Base-by-base conservation (phyloP, 176 grass and related monocot genomes). In the Aegilops bicornis region DNA sequence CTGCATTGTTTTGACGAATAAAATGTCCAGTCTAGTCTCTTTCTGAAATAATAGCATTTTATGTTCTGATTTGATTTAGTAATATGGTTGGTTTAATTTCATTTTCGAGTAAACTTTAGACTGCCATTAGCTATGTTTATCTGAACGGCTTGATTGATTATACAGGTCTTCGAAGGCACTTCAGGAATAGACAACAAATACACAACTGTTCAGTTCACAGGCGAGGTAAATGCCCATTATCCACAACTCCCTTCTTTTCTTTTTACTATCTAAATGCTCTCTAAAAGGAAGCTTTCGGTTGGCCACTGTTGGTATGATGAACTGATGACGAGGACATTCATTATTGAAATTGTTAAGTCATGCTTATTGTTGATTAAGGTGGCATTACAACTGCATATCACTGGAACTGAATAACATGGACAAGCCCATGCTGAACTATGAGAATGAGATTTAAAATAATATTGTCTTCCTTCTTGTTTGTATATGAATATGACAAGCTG, bases 171-270 rank as follows among this genome's bases (percentile, higher is more conserved):
- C 69, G 97, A 99, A 89, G 97, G 97, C 23, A 99, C 97, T 84
- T 96, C 97, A 66, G 97, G 97, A 91, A 99, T 99, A 80, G 97
- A 99, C 80, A 99, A 79, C 87, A 99, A 99, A 85, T 99, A 93
- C 70, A 99, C 97, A 48, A 99, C 97, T 31, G 97, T 99, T 39
- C 97, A 99, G 85, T 99, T 99, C 85, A 99, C 97, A 13, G 97
- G 97, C 86, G 97, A 99, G 97, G 97, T 99, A 86, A 8, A 31
- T 76, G 73, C 16, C 35, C 35, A 22, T 40, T 71, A 76, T 76
- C 27, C 73, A 76, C 8, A n/a, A 19, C 3, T 76, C 43, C 31
- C 8, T 76, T 29, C 7, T 31, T 29, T 15, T 54, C 13, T 6
- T 45, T 45, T 50, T 76, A 52, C 15, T 50, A 0, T 52, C 10